Evolutionary conservation across 495 filamentous ascomycete species (phyloP), one percentile per base, ranked within the genome.

Genomic region (Trichoderma virens): DNA sequence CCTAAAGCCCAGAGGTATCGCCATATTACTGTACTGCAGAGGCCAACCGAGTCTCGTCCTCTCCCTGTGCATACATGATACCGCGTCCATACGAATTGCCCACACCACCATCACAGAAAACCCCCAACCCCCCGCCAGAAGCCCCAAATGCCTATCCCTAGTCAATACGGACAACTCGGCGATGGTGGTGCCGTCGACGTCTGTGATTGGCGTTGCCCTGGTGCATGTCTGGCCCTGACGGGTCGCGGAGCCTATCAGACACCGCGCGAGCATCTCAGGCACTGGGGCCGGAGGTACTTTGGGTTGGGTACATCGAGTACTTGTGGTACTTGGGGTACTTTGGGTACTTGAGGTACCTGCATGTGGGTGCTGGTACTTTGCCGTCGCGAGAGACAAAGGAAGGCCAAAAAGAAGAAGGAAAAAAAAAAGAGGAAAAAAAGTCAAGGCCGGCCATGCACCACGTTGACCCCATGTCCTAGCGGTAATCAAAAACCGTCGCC

Each of bases 91-190:
- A 47, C 18, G n/a, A 47, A 9, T 9, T 8, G 43, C 43, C 43
- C 43, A 47, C 43, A 47, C 43, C 43, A 47, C 43, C 43, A 47
- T 47, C 18, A 20, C 43, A 47, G n/a, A 8, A 8, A 45, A 47
- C 43, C 41, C 41, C 41, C 43, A 6, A 7, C 51, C 51, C 23
- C 16, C 27, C 28, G 23, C 51, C 32, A 35, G 32, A 4, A 35
- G 32, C 32, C 11, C 32, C 32, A 35, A 35, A 35, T 28, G 51
- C 51, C n/a, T 56, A 20, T 56, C 27, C 13, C 13, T 56, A 56
- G 51, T 56, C 51, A 23, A 56, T 30, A 56, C 51, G 51, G 51
- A 56, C 51, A 56, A 56, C 51, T 56, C 51, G 51, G 51, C 51
- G 51, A 7, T 56, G 51, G 51, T 56, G 51, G 51, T 30, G 51